Evolutionary conservation across 495 filamentous ascomycete species (phyloP).

Genomic region (Penicillium desertorum): DNA sequence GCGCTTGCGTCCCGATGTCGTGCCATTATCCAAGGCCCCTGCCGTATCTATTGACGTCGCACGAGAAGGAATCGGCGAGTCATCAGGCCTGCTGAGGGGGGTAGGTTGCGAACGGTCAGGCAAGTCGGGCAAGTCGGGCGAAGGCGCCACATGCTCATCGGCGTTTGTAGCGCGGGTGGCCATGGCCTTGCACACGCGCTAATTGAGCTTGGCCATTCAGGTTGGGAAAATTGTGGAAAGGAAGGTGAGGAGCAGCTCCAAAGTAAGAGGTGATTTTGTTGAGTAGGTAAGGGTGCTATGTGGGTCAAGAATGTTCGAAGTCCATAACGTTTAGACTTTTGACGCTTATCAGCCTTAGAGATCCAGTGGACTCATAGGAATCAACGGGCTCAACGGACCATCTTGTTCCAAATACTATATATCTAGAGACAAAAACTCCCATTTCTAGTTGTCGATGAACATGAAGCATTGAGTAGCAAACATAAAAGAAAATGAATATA

Average conservation of each 20-base stretch:
- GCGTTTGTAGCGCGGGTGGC: conserved; percentile 35
- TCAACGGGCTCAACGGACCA: too few relatives aligned
- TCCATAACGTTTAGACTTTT: conserved; percentile 13
- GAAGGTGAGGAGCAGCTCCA: conserved; percentile 6
- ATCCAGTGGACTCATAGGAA: not conserved
- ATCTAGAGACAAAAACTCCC: not conserved
- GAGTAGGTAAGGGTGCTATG: not conserved
- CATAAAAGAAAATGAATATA: conserved; percentile 20
- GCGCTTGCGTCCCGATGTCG: conserved; percentile 44
- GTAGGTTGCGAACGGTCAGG: conserved; percentile 21
- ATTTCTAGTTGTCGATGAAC: not conserved
- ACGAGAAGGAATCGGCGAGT: conserved; percentile 35
- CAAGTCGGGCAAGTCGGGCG: conserved; percentile 27
- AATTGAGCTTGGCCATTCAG: conserved; percentile 37
- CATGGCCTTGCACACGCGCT: conserved; percentile 42
- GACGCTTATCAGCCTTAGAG: too few relatives aligned
- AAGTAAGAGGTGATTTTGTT: not conserved
- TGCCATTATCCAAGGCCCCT: conserved; percentile 22
- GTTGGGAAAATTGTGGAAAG: not conserved
- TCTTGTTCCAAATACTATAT: not conserved
- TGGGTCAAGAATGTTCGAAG: conserved; percentile 4
- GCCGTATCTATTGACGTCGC: conserved; percentile 33
- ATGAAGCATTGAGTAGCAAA: not conserved
- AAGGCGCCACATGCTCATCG: conserved; percentile 33
- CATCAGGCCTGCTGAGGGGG: conserved; percentile 30